Percentiles rank a stretch among this genome's conserved stretches.
These are phyloP conservation scores for Fusarium acutatum DNA, from an alignment of 2,329 filamentous ascomycete species.

Conservation along the genomic window DNA sequence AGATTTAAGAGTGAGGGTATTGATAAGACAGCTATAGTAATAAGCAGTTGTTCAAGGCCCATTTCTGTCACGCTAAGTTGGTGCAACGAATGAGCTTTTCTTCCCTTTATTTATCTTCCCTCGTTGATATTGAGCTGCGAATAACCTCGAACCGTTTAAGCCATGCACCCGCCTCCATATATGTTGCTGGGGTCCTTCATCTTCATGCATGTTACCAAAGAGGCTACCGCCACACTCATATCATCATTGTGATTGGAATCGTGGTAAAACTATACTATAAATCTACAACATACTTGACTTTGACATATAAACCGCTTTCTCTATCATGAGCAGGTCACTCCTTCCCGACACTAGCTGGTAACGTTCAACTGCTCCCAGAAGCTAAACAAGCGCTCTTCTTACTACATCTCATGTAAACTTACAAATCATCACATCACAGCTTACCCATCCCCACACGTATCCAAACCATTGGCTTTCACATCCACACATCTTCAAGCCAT, in stretches of 20 bases:
- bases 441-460: background rate
- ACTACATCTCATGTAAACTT: background rate
- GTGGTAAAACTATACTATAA: rapidly evolving
- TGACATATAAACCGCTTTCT: background rate
- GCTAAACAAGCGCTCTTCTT: background rate
- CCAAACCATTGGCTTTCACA: background rate
- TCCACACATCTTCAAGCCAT: background rate
- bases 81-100: background rate
- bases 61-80: background rate
- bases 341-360: background rate
- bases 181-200: background rate
- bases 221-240: background rate
- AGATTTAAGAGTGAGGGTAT: background rate
- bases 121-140: no score
- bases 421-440: background rate
- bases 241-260: background rate
- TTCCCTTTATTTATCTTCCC: background rate
- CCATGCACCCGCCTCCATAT: background rate
- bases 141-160: background rate
- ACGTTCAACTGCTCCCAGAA: background rate
- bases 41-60: background rate
- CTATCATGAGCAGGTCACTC: background rate
- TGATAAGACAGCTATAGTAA: background rate
- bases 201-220: background rate
- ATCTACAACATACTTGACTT: background rate